Conservation (phyloP, 768 basidiomycete genomes). For the Russula vinacea region DNA sequence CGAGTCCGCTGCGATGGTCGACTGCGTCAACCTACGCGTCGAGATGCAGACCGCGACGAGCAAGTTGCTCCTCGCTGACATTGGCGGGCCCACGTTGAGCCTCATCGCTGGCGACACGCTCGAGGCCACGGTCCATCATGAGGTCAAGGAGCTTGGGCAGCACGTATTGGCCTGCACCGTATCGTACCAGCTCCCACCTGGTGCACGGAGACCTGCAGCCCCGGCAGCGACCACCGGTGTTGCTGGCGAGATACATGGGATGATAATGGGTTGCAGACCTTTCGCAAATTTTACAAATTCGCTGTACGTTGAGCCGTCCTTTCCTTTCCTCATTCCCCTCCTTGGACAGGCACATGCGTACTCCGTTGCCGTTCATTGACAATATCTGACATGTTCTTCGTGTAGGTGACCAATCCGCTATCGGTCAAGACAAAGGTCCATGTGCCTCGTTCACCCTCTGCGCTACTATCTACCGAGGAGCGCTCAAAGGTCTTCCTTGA, state of each 20-base stretch:
- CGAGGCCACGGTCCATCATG: slow-evolving; percentile 71
- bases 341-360: background rate
- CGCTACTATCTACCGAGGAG: slow-evolving; percentile 57
- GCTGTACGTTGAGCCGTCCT: slow-evolving; percentile 46
- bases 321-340: background rate
- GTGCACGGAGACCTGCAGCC: slow-evolving; percentile 50
- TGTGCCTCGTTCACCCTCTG: slow-evolving; percentile 65
- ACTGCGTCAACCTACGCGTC: slow-evolving; percentile 62
- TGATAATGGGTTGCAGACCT: slow-evolving; percentile 61
- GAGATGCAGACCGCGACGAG: slow-evolving; percentile 83
- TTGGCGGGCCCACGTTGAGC: slow-evolving; percentile 50
- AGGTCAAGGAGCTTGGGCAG: slow-evolving; percentile 91
- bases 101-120: slow-evolving; percentile 58
- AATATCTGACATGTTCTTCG: slow-evolving; percentile 10
- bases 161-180: slow-evolving; percentile 87
- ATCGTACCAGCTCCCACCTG: slow-evolving; percentile 69
- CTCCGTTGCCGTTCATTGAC: background rate
- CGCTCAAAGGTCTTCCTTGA: slow-evolving; percentile 87
- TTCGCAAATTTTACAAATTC: slow-evolving; percentile 91
- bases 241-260: slow-evolving; percentile 32
- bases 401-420: slow-evolving; percentile 86
- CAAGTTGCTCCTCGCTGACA: slow-evolving; percentile 61
- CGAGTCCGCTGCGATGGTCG: slow-evolving; percentile 60
- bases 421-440: slow-evolving; percentile 96
- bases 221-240: slow-evolving; percentile 43